Percentiles rank a stretch among this genome's conserved stretches.
Conservation (phyloP, 2,329 filamentous ascomycete genomes). For the Grosmannia clavigera region DNA sequence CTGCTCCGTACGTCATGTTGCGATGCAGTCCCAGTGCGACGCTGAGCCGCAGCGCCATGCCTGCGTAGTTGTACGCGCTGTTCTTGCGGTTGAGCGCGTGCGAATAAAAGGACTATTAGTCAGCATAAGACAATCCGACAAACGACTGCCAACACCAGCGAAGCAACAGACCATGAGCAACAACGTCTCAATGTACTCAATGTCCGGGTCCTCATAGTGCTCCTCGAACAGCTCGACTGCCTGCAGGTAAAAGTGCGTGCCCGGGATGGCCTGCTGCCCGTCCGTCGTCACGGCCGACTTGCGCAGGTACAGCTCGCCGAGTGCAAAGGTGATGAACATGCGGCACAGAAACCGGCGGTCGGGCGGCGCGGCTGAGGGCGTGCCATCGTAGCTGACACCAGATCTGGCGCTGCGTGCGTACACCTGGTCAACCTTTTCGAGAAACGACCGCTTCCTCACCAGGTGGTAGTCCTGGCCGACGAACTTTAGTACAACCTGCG, state of each 20-base stretch:
- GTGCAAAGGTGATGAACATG: not conserved
- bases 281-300: not conserved
- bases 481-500: not conserved
- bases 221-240: conserved; percentile 22
- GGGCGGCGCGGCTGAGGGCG: not conserved
- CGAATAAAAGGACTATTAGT: conserved; percentile 21
- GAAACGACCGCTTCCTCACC: not conserved
- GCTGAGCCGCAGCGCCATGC: conserved; percentile 24
- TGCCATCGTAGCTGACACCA: not conserved
- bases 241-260: conserved; percentile 22
- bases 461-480: conserved; percentile 2
- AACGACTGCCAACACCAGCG: too few species aligned
- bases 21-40: conserved; percentile 25
- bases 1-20: conserved; percentile 21
- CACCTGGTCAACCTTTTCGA: not conserved
- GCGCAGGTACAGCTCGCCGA: conserved; percentile 2
- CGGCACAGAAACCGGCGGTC: not conserved
- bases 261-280: conserved; percentile 20
- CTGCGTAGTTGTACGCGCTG: conserved; percentile 24
- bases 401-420: not conserved
- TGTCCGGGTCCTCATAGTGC: conserved; percentile 22
- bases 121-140: not conserved
- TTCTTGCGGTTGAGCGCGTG: conserved; percentile 25
- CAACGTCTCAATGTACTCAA: conserved; percentile 25
- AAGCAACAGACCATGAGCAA: conserved; percentile 17